These are phyloP conservation scores for Aspergillus bombycis DNA, from an alignment of 2,329 filamentous ascomycete genomes.

Conservation along the genomic window DNA sequence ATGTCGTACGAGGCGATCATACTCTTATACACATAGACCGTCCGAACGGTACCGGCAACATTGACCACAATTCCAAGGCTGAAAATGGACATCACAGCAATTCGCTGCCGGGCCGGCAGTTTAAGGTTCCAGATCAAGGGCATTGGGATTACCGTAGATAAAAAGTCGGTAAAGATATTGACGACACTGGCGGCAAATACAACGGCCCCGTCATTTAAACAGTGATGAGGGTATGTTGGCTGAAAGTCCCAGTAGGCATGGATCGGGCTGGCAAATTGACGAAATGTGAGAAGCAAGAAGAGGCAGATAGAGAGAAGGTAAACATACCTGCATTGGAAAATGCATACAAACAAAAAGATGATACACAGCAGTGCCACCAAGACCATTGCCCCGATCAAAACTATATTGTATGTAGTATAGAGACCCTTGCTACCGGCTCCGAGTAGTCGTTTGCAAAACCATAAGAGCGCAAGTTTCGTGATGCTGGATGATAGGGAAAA, in stretches of 20 bases:
- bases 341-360: constrained; percentile 36
- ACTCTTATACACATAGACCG: constrained; percentile 39
- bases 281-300: not conserved
- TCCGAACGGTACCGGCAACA: constrained; percentile 38
- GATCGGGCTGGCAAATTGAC: constrained; percentile 28
- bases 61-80: constrained; percentile 40
- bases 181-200: constrained; percentile 40
- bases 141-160: constrained; percentile 43
- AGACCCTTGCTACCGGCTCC: constrained; percentile 33
- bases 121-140: constrained; percentile 45
- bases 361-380: constrained; percentile 33
- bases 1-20: constrained; percentile 36
- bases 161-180: constrained; percentile 43
- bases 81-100: constrained; percentile 45
- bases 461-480: constrained; percentile 44
- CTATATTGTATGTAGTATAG: constrained; percentile 29
- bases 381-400: constrained; percentile 29
- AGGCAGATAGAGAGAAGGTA: not conserved
- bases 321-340: constrained; percentile 47
- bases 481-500: constrained; percentile 40
- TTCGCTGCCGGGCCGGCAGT: constrained; percentile 37
- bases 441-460: constrained; percentile 39
- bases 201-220: constrained; percentile 32
- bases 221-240: constrained; percentile 30
- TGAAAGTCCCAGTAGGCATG: constrained; percentile 37